Base-by-base conservation (phyloP, 1,139 yeast species). In the Blastobotrys serpentis region DNA sequence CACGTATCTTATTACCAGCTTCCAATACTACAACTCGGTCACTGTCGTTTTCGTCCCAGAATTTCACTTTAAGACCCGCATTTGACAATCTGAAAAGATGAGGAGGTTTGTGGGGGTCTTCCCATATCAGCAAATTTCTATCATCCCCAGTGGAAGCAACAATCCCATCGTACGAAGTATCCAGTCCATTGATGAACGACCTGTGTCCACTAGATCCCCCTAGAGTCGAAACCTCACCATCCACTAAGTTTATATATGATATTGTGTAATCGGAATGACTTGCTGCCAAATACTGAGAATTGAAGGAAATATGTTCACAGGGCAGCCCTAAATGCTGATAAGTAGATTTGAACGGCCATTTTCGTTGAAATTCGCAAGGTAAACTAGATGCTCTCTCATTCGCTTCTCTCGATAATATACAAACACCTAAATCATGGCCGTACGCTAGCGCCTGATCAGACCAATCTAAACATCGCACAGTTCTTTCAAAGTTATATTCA, bases 71-170 rank as follows among this genome's bases (percentile, higher is more conserved):
- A 7, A 61, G 56, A 1, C 70, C 69, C 2, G 61, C 52, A 0
- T 61, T 58, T 7, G 59, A 54, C 22, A 52, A 57, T 4, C 47
- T 51, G 33, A 48, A 62, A 4, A 40, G 43, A 6, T 44, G 47
- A 2, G 63, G 59, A 3, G 43, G 29, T 7, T 19, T 7, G 2
- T 42, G 39, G 7, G 53, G 58, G 26, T 58, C 57, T 18, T 61
- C 67, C 71, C 71, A 68, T 1, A 69, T 49, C 7, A 60, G 43
- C 7, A 69, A 50, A 7, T 53, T 56, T 19, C 62, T 52, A 47
- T 68, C 72, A 50, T 67, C 70, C 14, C 68, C 67, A 17, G 63
- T 57, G 3, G 66, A 57, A 0, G 62, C 70, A 21, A 67, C 57
- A 2, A 55, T 38, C 0, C 72, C 72, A 21, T 54, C 57, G 7